phyloP scores from a whole-genome alignment of 208 protist genomes.

The Tritrichomonas foetus region DNA sequence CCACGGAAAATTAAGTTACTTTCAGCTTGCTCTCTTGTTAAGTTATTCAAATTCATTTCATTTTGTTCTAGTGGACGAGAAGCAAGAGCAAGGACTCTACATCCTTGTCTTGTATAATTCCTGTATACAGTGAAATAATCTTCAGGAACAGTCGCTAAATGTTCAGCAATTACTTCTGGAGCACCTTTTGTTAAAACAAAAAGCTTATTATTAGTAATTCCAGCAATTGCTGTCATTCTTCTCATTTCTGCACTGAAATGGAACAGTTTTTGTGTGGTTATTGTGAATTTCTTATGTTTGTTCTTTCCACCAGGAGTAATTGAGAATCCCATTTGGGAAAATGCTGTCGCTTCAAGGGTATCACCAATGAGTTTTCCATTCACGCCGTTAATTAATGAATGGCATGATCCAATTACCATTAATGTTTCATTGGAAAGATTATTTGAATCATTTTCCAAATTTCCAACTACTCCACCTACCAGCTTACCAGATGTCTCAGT shows the following conservation, averaged over 20 bases:
- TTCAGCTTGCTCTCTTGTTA: constrained; percentile 43
- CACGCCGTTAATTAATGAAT: neutral
- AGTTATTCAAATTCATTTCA: neutral
- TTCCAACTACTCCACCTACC: neutral
- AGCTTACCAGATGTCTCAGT: neutral
- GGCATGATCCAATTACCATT: neutral
- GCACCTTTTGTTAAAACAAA: constrained; percentile 44
- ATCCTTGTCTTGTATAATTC: constrained; percentile 46
- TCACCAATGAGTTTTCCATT: constrained; percentile 15
- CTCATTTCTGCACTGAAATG: neutral
- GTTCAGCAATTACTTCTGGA: constrained; percentile 44
- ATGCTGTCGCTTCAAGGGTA: neutral
- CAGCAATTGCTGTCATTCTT: constrained; percentile 42
- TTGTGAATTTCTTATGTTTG: neutral
- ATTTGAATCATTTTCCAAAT: neutral
- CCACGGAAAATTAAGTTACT: constrained; percentile 42
- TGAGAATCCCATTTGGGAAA: neutral
- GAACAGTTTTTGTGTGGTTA: neutral
- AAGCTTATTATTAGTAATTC: neutral
- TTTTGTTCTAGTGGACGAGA: too few relatives aligned
- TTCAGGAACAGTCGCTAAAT: neutral
- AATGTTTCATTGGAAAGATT: neutral
- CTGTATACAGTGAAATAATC: constrained; percentile 42
- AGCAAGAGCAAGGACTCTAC: constrained; percentile 47
- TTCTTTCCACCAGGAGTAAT: neutral